These are phyloP conservation scores for Paraconiothyrium sp. DNA, from an alignment of 2,329 filamentous ascomycete species.

Conservation along the genomic window DNA sequence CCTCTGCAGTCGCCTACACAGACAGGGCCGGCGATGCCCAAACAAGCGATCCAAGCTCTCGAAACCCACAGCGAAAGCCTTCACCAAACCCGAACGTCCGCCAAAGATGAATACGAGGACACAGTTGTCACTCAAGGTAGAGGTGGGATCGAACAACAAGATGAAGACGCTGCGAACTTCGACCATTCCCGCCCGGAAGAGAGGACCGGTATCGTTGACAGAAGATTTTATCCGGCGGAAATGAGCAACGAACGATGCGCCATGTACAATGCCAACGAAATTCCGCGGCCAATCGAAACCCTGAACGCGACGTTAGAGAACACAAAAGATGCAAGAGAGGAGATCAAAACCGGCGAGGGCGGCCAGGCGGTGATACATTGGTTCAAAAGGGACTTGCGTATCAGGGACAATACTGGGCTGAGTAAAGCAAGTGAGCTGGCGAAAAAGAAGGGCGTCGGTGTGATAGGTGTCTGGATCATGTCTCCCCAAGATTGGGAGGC, in stretches of 20 bases:
- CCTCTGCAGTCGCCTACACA: constrained; percentile 45
- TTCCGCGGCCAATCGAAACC: constrained; percentile 77
- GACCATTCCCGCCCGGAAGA: constrained; percentile 52
- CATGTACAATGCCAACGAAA: constrained; percentile 74
- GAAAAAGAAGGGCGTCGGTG: constrained; percentile 71
- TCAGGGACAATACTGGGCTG: constrained; percentile 77
- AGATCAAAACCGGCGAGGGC: constrained; percentile 53
- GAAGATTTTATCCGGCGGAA: constrained; percentile 82
- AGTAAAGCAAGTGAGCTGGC: constrained; percentile 73
- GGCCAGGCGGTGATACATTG: constrained; percentile 80
- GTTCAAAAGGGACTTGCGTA: constrained; percentile 86
- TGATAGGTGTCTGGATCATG: constrained; percentile 80
- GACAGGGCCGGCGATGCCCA: constrained; percentile 43
- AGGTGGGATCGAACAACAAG: constrained; percentile 24
- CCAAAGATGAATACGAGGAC: background rate
- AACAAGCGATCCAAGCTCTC: constrained; percentile 51
- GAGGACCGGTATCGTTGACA: constrained; percentile 53
- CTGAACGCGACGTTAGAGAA: constrained; percentile 69
- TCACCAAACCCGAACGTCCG: constrained; percentile 22
- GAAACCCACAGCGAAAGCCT: constrained; percentile 38
- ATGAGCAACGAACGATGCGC: constrained; percentile 83
- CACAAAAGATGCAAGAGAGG: constrained; percentile 64
- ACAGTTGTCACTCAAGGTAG: constrained; percentile 29
- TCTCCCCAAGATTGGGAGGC: constrained; percentile 87
- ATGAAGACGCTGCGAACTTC: constrained; percentile 29